A percentile compares a stretch with the other conserved stretches of the same genome.
Conservation (phyloP, 768 basidiomycete species). For the Boletus barrowsii region DNA sequence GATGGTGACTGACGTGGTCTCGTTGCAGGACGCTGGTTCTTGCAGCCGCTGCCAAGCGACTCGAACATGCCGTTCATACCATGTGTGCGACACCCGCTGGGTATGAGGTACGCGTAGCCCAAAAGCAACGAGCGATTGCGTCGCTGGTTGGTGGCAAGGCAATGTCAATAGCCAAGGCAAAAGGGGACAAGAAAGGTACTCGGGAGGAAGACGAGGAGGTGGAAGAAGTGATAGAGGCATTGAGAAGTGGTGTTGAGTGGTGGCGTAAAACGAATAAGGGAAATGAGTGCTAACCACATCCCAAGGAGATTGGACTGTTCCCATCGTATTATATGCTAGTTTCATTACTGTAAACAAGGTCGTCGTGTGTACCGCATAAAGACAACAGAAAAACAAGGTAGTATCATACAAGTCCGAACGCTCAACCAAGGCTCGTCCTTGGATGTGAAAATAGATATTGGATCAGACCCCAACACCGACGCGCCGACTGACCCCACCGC, state of each 20-base stretch:
- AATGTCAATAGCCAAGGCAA: neutral
- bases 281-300: too few species aligned
- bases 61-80: slow-evolving; percentile 48
- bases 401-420: too few species aligned
- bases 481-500: neutral
- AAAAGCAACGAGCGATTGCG: slow-evolving; percentile 36
- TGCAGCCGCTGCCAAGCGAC: slow-evolving; percentile 38
- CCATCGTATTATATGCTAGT: too few species aligned
- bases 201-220: slow-evolving; percentile 1
- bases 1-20: neutral
- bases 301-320: too few species aligned
- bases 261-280: slow-evolving; percentile 2
- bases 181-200: neutral
- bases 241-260: slow-evolving; percentile 1
- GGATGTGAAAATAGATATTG: too few species aligned
- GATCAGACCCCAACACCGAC: slow-evolving; percentile 11
- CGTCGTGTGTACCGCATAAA: neutral
- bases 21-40: slow-evolving; percentile 40
- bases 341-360: too few species aligned
- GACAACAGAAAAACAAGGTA: neutral
- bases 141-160: slow-evolving; percentile 16
- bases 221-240: slow-evolving; percentile 11
- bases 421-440: too few species aligned
- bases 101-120: slow-evolving; percentile 40
- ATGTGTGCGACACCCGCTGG: slow-evolving; percentile 51